Percentiles rank a stretch among this genome's conserved stretches.
Conservation (phyloP, 371 early-diverging fungal genomes). For the Rhizopus arrhizus region DNA sequence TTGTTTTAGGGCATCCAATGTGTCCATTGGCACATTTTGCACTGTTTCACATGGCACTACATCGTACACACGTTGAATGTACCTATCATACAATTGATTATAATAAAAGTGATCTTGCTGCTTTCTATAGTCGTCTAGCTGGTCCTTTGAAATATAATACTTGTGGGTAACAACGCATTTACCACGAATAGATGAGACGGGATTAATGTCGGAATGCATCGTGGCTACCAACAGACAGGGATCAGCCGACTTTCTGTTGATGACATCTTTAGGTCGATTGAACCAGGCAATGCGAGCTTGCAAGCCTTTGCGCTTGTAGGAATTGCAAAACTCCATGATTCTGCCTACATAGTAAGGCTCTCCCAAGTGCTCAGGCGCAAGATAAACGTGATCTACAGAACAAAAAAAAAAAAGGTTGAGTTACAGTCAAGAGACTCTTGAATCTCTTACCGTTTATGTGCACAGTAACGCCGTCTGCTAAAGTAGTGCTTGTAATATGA, state of each 20-base stretch:
- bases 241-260: constrained; percentile 71
- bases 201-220: constrained; percentile 89
- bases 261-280: constrained; percentile 80
- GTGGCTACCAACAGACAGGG: constrained; percentile 79
- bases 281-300: constrained; percentile 80
- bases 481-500: constrained; percentile 21
- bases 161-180: constrained; percentile 77
- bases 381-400: constrained; percentile 74
- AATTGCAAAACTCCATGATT: constrained; percentile 77
- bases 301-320: constrained; percentile 48
- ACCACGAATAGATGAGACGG: constrained; percentile 80
- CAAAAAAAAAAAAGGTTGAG: no score
- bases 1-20: constrained; percentile 62
- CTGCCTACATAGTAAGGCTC: constrained; percentile 84
- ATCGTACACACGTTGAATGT: constrained; percentile 86
- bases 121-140: constrained; percentile 60
- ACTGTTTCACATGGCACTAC: constrained; percentile 77
- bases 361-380: constrained; percentile 73
- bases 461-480: constrained; percentile 33
- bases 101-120: constrained; percentile 80
- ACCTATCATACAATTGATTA: constrained; percentile 84
- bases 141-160: constrained; percentile 59
- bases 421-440: background rate
- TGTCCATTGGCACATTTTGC: constrained; percentile 77
- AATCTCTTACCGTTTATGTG: constrained; percentile 35